Conservation (phyloP, 1,139 yeast genomes). For the Suhomyces bolitotheri region DNA sequence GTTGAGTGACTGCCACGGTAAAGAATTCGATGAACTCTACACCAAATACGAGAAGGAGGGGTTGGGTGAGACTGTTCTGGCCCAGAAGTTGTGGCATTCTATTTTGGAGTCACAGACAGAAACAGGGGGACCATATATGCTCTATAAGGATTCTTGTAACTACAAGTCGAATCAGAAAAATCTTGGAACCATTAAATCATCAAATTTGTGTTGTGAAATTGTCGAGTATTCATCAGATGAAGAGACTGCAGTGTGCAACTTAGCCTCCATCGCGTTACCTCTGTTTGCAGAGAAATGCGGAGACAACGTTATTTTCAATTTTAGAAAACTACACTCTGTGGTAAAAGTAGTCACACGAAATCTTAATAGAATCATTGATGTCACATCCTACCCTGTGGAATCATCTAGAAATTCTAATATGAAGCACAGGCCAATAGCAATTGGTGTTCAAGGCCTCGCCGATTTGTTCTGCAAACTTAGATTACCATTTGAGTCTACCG, state of each 20-base stretch:
- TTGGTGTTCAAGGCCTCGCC: conserved; percentile 90
- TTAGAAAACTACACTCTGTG: conserved; percentile 67
- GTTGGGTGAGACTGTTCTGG: conserved; percentile 38
- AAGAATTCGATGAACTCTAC: conserved; percentile 48
- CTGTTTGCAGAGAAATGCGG: conserved; percentile 38
- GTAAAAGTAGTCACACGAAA: conserved; percentile 75
- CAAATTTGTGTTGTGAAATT: conserved; percentile 60
- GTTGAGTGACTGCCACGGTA: conserved; percentile 50
- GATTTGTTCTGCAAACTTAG: conserved; percentile 78
- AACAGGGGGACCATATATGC: conserved; percentile 60
- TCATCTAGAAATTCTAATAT: conserved; percentile 69
- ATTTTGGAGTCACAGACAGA: conserved; percentile 58
- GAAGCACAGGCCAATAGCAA: conserved; percentile 81
- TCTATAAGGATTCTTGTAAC: conserved; percentile 60
- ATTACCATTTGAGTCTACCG: conserved; percentile 75
- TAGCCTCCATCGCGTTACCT: conserved; percentile 56
- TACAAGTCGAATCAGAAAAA: conserved; percentile 54
- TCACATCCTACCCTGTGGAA: conserved; percentile 74
- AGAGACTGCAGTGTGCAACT: conserved; percentile 59
- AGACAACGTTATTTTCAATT: conserved; percentile 55
- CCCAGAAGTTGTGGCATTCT: conserved; percentile 55
- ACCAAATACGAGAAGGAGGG: conserved; percentile 47
- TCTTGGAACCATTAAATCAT: conserved; percentile 56
- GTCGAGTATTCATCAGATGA: conserved; percentile 55
- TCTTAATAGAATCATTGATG: conserved; percentile 75